Evolutionary conservation across 768 basidiomycete genomes (phyloP), one percentile per base, ranked within the genome.

Genomic region (Udeniomyces megalosporus): DNA sequence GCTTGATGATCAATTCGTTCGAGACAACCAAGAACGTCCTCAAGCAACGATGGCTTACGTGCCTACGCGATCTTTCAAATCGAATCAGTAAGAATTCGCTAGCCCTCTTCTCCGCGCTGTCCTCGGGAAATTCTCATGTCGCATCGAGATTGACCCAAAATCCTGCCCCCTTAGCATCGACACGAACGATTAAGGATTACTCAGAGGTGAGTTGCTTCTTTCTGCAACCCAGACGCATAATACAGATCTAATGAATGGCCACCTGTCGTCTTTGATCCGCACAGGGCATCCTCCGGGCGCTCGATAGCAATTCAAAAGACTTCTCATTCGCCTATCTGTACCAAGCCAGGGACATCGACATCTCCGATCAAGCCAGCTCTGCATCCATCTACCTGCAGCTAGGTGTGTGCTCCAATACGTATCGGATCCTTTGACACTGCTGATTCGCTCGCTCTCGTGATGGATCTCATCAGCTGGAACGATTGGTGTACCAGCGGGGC

Each of bases 1-100:
- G 61, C 29, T 28, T 62, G 31, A 55, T 62, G 45, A 62, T 62
- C 61, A 62, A 62, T 47, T 62, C 61, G 32, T 42, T 54, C 1
- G 61, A 62, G 15, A 51, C 45, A n/a, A 62, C 61, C 8, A 34
- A 22, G 31, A 56, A 46, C 14, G 52, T 62, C 26, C 45, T 62
- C 22, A 32, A 47, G 12, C 53, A 62, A 22, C 45, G 61, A 2
- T 62, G 52, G 45, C 34, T 62, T 12, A 24, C 28, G 29, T 47
- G 26, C 17, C 24, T 62, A 11, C 45, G 61, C 6, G 61, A 62
- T 28, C 24, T 62, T 2, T 54, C 53, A 22, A 34, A 31, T 5
- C 45, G 54, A 5, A 53, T 48, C 4, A 38, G 61, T 62, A n/a
- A 31, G 52, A 20, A 15, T 1, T 14, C 11, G 28, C 29, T 32